Evolutionary conservation across 1,139 yeast species (phyloP).

Genomic region (Arxiozyma slooffiae): DNA sequence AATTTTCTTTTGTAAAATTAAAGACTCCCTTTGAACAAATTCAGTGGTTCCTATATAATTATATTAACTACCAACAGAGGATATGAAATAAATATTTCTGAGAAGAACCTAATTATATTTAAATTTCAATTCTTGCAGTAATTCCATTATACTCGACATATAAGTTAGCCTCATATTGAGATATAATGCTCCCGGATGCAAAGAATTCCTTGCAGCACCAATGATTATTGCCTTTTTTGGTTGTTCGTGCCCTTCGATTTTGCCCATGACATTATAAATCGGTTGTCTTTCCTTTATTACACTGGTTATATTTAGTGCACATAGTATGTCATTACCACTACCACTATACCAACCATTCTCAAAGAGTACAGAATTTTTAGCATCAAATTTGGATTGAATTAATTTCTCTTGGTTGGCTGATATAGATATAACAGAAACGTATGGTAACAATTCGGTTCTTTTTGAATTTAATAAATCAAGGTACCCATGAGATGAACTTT

Average conservation of each 20-base stretch:
- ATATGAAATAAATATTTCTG: conserved; percentile 70
- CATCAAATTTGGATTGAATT: conserved; percentile 38
- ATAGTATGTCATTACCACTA: conserved; percentile 27
- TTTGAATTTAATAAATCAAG: conserved; percentile 34
- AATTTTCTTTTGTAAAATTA: conserved; percentile 49
- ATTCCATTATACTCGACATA: conserved; percentile 59
- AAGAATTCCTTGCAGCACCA: conserved; percentile 78
- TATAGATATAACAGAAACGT: conserved; percentile 67
- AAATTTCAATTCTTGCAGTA: conserved; percentile 58
- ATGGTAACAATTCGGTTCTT: conserved; percentile 49
- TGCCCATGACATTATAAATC: conserved; percentile 71
- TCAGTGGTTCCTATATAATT: conserved; percentile 80
- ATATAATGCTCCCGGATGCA: conserved; percentile 63
- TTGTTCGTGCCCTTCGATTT: conserved; percentile 75
- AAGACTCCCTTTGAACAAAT: conserved; percentile 54
- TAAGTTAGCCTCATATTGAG: conserved; percentile 72
- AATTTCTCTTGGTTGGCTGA: conserved; percentile 58
- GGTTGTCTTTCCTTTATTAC: conserved; percentile 52
- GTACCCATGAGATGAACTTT: conserved; percentile 58
- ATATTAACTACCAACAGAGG: conserved; percentile 79
- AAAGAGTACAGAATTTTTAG: conserved; percentile 30
- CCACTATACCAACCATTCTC: conserved; percentile 33
- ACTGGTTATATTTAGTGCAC: conserved; percentile 39
- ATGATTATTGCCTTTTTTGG: conserved; percentile 61
- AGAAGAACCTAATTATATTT: conserved; percentile 74